These are phyloP conservation scores for Byssothecium circinans DNA, from an alignment of 2,329 filamentous ascomycete genomes.

Conservation along the genomic window DNA sequence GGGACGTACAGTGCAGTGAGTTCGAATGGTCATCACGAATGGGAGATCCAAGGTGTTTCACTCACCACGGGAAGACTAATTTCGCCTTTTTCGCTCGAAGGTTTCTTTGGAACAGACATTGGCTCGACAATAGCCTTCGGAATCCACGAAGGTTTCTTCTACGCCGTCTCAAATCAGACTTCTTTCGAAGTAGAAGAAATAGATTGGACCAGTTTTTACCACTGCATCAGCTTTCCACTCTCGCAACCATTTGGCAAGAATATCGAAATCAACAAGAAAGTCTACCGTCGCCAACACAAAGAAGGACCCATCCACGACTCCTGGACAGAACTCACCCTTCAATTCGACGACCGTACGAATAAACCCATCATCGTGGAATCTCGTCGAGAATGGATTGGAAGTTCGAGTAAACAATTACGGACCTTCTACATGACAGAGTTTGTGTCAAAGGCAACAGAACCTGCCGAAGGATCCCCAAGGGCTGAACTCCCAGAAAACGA, in stretches of 20 bases:
- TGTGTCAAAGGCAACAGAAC: slow-evolving; percentile 29
- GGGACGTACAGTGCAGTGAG: slow-evolving; percentile 63
- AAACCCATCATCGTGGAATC: slow-evolving; percentile 66
- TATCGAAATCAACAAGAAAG: slow-evolving; percentile 51
- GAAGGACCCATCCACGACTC: slow-evolving; percentile 75
- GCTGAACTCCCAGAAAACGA: slow-evolving; percentile 26
- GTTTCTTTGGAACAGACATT: slow-evolving; percentile 66
- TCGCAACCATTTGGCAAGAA: slow-evolving; percentile 45
- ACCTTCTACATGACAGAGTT: slow-evolving; percentile 66
- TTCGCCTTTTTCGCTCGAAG: slow-evolving; percentile 56
- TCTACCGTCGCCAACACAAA: slow-evolving; percentile 67
- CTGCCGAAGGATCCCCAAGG: slow-evolving; percentile 6
- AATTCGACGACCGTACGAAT: slow-evolving; percentile 61
- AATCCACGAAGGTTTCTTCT: slow-evolving; percentile 66
- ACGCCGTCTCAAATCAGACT: slow-evolving; percentile 68
- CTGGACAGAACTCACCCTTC: slow-evolving; percentile 68
- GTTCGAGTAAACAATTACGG: slow-evolving; percentile 59
- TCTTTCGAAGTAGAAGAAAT: slow-evolving; percentile 64
- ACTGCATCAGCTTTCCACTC: slow-evolving; percentile 65
- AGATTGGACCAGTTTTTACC: slow-evolving; percentile 70
- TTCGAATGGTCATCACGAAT: slow-evolving; percentile 61
- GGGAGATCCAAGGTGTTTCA: slow-evolving; percentile 58
- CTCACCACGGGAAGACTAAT: slow-evolving; percentile 47
- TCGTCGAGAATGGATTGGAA: slow-evolving; percentile 66
- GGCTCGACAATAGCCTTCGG: slow-evolving; percentile 72